Evolutionary conservation across 2,329 filamentous ascomycete species (phyloP), one percentile per base, ranked within the genome.

Genomic region (Ilyonectria robusta): DNA sequence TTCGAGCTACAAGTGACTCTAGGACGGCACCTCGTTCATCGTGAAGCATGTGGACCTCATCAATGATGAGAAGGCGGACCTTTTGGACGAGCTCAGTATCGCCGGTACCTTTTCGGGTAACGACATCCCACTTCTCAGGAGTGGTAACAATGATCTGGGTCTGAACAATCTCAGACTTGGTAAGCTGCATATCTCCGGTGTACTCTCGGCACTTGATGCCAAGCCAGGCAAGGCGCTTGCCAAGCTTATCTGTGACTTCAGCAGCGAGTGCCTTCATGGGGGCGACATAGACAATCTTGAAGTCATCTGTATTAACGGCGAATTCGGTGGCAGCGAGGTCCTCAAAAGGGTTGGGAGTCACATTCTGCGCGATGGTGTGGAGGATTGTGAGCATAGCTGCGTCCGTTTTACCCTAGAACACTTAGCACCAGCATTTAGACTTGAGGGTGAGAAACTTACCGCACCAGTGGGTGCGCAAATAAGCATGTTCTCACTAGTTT

Each of bases 21-120:
- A 99, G 87, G 0, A 99, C 97, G 13, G 97, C 94, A 77, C 96
- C 96, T 79, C 96, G 91, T 80, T 98, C 96, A 79, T 99, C 96
- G 76, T 99, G 97, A 75, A 99, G 91, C 97, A 99, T 99, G 78
- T 99, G 96, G 1, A 99, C 96, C 83, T 99, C 96, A 80, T 99
- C 96, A 69, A 99, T 98, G 76, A 99, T 98, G 67, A 99, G 87
- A 2, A 99, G 86, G 11, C 95, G 91, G 26, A 99, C 96, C 79
- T 99, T 99, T 76, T 99, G 96, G 15, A 99, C 97, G 3, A 99
- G 88, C 78, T 98, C 96, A 0, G 96, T 98, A 78, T 99, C 96
- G 17, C 97, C 96, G 1, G 95, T 98, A 63, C 95, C 97, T 81
- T 98, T 99, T 68, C 96, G 89, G 3, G 96, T 99, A 6, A 99